A percentile compares a stretch with the other conserved stretches of the same genome.
These are phyloP conservation scores for Fusarium algeriense DNA, from an alignment of 2,329 filamentous ascomycete genomes.

Conservation along the genomic window DNA sequence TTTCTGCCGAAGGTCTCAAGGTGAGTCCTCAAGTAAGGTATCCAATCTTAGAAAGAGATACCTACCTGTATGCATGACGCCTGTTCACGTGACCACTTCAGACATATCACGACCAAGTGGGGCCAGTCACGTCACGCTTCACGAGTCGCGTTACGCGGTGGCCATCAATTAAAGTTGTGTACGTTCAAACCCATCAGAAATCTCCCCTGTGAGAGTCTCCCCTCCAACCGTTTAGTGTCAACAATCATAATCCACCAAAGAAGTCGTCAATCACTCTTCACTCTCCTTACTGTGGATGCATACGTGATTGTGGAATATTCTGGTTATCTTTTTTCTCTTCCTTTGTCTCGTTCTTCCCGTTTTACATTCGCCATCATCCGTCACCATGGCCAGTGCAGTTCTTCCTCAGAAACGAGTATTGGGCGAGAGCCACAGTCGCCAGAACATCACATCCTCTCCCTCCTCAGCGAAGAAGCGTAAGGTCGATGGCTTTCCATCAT, in stretches of 20 bases:
- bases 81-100: slow-evolving; percentile 47
- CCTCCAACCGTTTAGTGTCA: slow-evolving; percentile 31
- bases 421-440: slow-evolving; percentile 74
- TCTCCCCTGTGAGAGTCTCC: slow-evolving; percentile 31
- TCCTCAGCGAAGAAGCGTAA: slow-evolving; percentile 83
- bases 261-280: slow-evolving; percentile 11
- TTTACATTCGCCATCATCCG: slow-evolving; percentile 30
- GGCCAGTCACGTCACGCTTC: slow-evolving; percentile 54
- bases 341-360: slow-evolving; percentile 2
- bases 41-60: too few relatives aligned
- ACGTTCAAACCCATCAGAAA: slow-evolving; percentile 31
- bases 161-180: slow-evolving; percentile 49
- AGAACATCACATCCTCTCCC: slow-evolving; percentile 70
- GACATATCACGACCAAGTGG: slow-evolving; percentile 37
- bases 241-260: slow-evolving; percentile 31
- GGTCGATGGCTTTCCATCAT: slow-evolving; percentile 72
- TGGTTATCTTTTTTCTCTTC: slow-evolving; percentile 1
- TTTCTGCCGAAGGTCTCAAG: too few relatives aligned
- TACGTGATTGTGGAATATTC: slow-evolving; percentile 2
- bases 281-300: slow-evolving; percentile 29
- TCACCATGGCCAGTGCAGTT: slow-evolving; percentile 62
- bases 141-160: slow-evolving; percentile 50
- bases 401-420: slow-evolving; percentile 80
- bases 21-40: too few relatives aligned
- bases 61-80: slow-evolving; percentile 20